phyloP scores from a whole-genome alignment of 176 grass and related monocot genomes.

The Neostapfia colusana region DNA sequence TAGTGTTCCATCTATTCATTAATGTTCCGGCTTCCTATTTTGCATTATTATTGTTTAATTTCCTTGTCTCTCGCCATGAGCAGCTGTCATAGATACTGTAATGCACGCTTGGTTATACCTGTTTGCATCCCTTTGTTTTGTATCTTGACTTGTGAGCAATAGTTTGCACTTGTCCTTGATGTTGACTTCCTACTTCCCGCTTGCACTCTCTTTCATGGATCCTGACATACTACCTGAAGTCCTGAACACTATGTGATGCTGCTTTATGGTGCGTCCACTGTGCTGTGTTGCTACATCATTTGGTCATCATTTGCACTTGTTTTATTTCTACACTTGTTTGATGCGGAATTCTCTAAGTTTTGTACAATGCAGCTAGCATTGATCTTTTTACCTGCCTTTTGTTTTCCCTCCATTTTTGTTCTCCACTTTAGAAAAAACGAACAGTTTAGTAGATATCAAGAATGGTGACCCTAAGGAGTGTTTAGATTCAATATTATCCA shows the following conservation, averaged over 20 bases:
- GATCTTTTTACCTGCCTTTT: slow-evolving; percentile 11
- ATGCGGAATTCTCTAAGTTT: neutral
- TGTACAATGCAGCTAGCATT: neutral
- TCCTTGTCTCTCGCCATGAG: neutral
- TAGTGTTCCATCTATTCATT: slow-evolving; percentile 10
- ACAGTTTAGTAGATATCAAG: neutral
- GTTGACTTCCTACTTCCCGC: slow-evolving; percentile 39
- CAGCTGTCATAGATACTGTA: slow-evolving; percentile 29
- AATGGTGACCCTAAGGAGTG: neutral
- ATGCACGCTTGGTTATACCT: slow-evolving; percentile 12
- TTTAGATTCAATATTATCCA: neutral
- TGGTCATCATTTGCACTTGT: neutral
- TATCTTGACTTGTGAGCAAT: slow-evolving; percentile 50
- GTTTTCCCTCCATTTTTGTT: neutral
- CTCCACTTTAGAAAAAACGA: neutral
- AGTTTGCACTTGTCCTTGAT: slow-evolving; percentile 45
- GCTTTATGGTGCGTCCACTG: slow-evolving; percentile 6
- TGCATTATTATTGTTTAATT: slow-evolving; percentile 24
- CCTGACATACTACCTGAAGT: slow-evolving; percentile 50
- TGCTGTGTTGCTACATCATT: slow-evolving; percentile 28
- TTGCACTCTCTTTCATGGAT: slow-evolving; percentile 42
- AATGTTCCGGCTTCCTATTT: neutral
- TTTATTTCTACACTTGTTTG: slow-evolving; percentile 7
- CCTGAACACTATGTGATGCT: slow-evolving; percentile 44
- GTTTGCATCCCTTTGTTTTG: slow-evolving; percentile 29